Conservation (phyloP, 192 early-diverging fungal species). For the Entophlyctis luteolus region DNA sequence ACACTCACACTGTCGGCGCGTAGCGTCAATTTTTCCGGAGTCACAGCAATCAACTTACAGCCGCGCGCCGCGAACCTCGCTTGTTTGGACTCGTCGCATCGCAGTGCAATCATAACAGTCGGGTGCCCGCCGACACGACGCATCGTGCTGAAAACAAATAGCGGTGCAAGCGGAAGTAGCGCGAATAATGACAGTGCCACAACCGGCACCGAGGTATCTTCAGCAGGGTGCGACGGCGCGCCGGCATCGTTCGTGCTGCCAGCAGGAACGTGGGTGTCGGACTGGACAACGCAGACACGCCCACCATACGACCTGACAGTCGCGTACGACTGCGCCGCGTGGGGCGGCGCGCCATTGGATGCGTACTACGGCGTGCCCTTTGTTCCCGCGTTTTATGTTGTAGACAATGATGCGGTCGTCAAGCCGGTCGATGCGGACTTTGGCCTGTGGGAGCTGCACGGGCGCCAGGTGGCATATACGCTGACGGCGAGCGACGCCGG, state of each 20-base stretch:
- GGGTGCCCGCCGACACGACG: conserved; percentile 1
- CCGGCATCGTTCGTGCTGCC: conserved; percentile 1
- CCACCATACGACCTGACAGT: conserved; percentile 1
- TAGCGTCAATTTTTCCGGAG: neutral
- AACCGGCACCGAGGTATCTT: neutral
- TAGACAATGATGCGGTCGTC: conserved; percentile 3
- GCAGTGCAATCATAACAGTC: neutral
- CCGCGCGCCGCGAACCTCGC: conserved; percentile 6
- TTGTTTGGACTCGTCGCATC: neutral
- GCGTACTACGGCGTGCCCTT: conserved; percentile 20
- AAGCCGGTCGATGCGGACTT: conserved; percentile 11
- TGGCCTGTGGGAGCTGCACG: conserved; percentile 25
- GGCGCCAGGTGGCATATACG: conserved; percentile 6
- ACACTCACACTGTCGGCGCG: neutral
- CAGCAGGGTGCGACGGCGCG: neutral
- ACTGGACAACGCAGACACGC: neutral
- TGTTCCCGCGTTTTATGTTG: conserved; percentile 16
- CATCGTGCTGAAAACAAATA: neutral
- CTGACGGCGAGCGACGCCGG: conserved; percentile 11
- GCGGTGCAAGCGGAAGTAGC: neutral
- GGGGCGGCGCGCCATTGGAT: neutral
- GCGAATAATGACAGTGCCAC: neutral
- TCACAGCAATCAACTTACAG: neutral
- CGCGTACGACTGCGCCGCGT: conserved; percentile 14
- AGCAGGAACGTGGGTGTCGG: conserved; percentile 13